Conservation (phyloP, 345 rosid genomes). For the Chamaenerion angustifolium region DNA sequence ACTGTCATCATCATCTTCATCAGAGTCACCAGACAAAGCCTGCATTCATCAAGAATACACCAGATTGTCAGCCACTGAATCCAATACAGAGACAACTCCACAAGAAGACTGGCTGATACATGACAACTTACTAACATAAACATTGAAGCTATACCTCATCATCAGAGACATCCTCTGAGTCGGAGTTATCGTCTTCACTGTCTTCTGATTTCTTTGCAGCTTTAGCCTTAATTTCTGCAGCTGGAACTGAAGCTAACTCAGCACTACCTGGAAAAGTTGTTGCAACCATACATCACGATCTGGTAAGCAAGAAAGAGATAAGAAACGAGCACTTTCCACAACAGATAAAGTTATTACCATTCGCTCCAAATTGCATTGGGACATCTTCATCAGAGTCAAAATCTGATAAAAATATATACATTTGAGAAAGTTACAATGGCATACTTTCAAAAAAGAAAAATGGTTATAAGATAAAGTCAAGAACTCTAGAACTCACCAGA, state of each 20-base stretch:
- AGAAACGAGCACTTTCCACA: background rate
- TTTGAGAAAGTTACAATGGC: too few relatives aligned
- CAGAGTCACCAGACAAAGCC: slow-evolving; percentile 5
- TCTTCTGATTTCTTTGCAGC: slow-evolving; percentile 12
- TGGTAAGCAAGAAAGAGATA: background rate
- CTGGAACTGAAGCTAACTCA: slow-evolving; percentile 5
- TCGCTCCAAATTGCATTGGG: background rate
- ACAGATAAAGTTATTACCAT: background rate
- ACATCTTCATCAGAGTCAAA: slow-evolving; percentile 3
- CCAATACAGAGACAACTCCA: too few relatives aligned
- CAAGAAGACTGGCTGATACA: too few relatives aligned
- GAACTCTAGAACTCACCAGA: slow-evolving; percentile 3
- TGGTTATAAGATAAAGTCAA: background rate
- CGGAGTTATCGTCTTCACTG: slow-evolving; percentile 20
- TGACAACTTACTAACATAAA: background rate
- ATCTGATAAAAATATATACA: background rate
- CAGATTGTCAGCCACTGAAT: too few relatives aligned
- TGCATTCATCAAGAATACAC: too few relatives aligned
- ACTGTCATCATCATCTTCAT: slow-evolving; percentile 23
- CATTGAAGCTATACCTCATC: slow-evolving; percentile 16
- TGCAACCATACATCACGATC: background rate
- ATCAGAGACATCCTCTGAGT: slow-evolving; percentile 11
- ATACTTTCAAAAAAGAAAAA: too few relatives aligned
- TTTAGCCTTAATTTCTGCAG: slow-evolving; percentile 27
- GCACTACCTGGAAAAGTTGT: slow-evolving; percentile 14